These are phyloP conservation scores for Lenzites betulinus DNA, from an alignment of 768 basidiomycete species.

Conservation along the genomic window DNA sequence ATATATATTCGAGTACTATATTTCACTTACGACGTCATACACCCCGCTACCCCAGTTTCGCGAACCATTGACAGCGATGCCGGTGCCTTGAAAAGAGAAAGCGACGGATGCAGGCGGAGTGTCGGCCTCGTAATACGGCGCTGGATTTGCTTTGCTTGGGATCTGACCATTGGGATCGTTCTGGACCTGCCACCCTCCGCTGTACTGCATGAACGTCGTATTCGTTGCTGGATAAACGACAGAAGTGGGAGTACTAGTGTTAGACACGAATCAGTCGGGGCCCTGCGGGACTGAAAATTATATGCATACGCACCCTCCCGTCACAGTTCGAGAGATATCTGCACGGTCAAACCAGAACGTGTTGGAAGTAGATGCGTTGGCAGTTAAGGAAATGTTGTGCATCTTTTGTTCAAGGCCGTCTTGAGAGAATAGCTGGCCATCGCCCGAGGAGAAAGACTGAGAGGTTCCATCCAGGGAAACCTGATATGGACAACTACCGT, in stretches of 20 bases:
- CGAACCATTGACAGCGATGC: conserved; percentile 13
- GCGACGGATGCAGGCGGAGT: conserved; percentile 43
- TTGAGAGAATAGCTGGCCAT: conserved; percentile 46
- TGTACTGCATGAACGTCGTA: conserved; percentile 43
- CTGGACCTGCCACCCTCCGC: conserved; percentile 51
- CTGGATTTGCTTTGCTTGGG: conserved; percentile 22
- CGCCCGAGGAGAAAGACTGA: background rate
- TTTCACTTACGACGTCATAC: conserved; percentile 29
- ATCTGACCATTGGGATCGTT: conserved; percentile 17
- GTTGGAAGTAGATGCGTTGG: conserved; percentile 30
- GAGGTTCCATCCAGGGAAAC: conserved; percentile 51
- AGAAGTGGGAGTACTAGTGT: conserved; percentile 23
- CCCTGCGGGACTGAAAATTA: background rate
- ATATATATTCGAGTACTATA: conserved; percentile 33
- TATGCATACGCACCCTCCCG: conserved; percentile 3
- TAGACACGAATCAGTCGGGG: background rate
- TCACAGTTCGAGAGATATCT: conserved; percentile 40
- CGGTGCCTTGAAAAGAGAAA: conserved; percentile 45
- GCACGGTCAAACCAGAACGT: conserved; percentile 53
- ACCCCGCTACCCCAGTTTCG: conserved; percentile 29
- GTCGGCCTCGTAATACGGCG: conserved; percentile 32
- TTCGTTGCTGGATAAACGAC: conserved; percentile 41
- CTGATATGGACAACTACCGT: conserved; percentile 41
- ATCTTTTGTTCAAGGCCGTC: conserved; percentile 44
- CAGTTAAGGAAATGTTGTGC: conserved; percentile 59